These are phyloP conservation scores for Citrus australasica DNA, from an alignment of 345 rosid species.

Conservation along the genomic window DNA sequence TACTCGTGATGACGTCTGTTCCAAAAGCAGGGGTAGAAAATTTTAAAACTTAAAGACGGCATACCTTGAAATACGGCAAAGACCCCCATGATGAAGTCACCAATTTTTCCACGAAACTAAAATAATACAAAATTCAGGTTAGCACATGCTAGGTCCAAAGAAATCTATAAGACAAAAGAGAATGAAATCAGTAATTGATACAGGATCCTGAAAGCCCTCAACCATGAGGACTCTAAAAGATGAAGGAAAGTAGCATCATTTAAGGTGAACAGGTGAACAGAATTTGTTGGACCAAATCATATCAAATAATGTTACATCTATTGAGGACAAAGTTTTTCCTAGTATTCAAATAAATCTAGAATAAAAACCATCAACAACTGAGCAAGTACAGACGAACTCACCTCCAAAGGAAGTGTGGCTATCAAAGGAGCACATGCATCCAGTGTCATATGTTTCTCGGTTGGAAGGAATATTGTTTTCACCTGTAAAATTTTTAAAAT, in stretches of 20 bases:
- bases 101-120: constrained; percentile 80
- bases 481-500: constrained; percentile 40
- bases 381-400: constrained; percentile 20
- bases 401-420: constrained; percentile 97
- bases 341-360: neutral
- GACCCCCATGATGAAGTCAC: constrained; percentile 70
- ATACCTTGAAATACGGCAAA: constrained; percentile 88
- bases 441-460: constrained; percentile 62
- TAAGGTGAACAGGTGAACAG: neutral
- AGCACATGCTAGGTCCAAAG: constrained; percentile 8
- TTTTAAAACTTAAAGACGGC: constrained; percentile 1
- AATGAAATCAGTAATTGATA: neutral
- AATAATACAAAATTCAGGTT: constrained; percentile 7
- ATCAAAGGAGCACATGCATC: constrained; percentile 89
- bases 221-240: neutral
- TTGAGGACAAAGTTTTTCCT: neutral
- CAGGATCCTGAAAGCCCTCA: neutral
- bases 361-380: neutral
- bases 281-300: neutral
- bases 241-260: neutral
- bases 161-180: neutral
- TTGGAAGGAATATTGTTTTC: constrained; percentile 70
- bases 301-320: neutral
- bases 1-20: neutral
- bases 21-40: neutral